Evolutionary conservation across 495 filamentous ascomycete genomes (phyloP), one percentile per base, ranked within the genome.

Genomic region (Aspergillus saccharolyticus): DNA sequence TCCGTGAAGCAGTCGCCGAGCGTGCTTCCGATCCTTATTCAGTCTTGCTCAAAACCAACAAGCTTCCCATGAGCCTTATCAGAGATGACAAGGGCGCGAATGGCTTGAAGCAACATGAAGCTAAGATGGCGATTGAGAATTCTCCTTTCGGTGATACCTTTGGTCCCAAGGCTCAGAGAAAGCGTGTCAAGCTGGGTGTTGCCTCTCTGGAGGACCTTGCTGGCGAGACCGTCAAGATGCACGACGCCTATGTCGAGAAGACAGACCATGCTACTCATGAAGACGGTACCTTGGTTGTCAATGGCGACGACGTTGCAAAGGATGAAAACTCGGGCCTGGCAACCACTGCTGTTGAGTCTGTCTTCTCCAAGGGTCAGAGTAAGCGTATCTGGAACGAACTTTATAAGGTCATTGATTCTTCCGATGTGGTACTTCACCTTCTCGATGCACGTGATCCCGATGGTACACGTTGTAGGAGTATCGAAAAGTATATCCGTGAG

Each of bases 371-470:
- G 76, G 94, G 94, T 16, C 90, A 96, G 69, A 89, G 85, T 61
- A 95, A 94, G 72, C 80, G 94, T 49, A 98, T 98, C 62, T 97
- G 91, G 91, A 97, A 97, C 71, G 94, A 98, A 64, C 72, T 98
- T n/a, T 96, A 93, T 76, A 96, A 98, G 74, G 90, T 96, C 65
- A 91, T 97, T 22, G 91, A 96, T 72, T 92, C 90, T 8, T 93
- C 90, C n/a, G 93, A 97, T 68, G 91, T 97, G 21, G 83, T 97
- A 28, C 86, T 97, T 28, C 93, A 97, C 63, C 89, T 96, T n/a
- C 72, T 97, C 4, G 93, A 97, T 74, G 90, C 93, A 30, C 83
- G 93, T 70, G 92, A 97, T 74, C 93, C 93, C 15, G 71, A 91
- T 5, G 91, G 92, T 16, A 97, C 93, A 39, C 83, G 93, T 43